Evolutionary conservation across 257 asterid species (phyloP), one percentile per base, ranked within the genome.

Genomic region (Nicotiana attenuata): DNA sequence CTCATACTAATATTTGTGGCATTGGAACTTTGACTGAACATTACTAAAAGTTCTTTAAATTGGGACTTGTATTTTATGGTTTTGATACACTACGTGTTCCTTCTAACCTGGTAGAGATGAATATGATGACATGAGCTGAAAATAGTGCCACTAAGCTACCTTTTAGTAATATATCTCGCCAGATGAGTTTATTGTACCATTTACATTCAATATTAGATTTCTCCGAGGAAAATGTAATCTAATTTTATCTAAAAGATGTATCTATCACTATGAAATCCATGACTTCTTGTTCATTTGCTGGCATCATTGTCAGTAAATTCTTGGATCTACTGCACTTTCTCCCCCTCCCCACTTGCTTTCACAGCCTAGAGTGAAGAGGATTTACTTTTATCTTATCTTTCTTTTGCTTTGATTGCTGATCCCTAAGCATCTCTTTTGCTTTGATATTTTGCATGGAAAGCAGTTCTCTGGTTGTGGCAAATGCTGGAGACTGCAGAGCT

Each of bases 401-500:
- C 73, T 60, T 76, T 8, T 68, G 41, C 8, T 71, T 29, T 81
- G 50, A 22, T 66, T 41, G 50, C 50, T 41, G 3, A 41, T 41
- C 13, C 50, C 50, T 41, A 41, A 41, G 13, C 50, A 41, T 41
- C 31, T 33, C 73, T 75, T 82, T 8, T 68, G 31, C 20, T 71
- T 22, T 81, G 65, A 17, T 66, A 57, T 77, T 38, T 65, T 81
- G 81, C 33, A 55, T 85, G 60, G 82, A 73, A 78, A 75, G 60
- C 89, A 96, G 99, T 83, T 90, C 98, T 2, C 81, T 94, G 82
- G 96, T 96, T 79, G 99, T 96, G 88, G 99, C 98, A 28, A 96
- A 96, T 89, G 99, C 92, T 11, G 99, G 99, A 77, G 99, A 96
- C 66, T 94, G 98, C 85, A 85, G 99, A 85, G 99, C 99, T 16